Evolutionary conservation across 345 rosid species (phyloP).

Genomic region (Euphorbia peplus): DNA sequence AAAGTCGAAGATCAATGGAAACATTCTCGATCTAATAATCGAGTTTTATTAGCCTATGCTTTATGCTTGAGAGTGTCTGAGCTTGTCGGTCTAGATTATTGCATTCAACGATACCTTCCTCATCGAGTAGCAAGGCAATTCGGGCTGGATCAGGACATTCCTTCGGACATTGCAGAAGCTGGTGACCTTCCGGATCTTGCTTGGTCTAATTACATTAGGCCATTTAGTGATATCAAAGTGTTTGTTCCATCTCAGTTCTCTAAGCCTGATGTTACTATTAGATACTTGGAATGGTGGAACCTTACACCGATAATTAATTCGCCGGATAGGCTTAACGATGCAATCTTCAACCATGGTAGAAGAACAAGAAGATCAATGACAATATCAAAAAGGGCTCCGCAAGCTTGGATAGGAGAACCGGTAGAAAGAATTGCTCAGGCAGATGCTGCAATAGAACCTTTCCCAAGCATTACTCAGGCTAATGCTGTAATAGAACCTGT

Average conservation of each 20-base stretch:
- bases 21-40: slow-evolving; percentile 8
- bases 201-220: slow-evolving; percentile 23
- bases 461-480: no score
- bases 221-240: slow-evolving; percentile 15
- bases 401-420: neutral
- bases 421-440: neutral
- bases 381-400: slow-evolving; percentile 6
- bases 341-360: neutral
- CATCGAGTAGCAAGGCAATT: slow-evolving; percentile 41
- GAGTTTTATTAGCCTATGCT: slow-evolving; percentile 26
- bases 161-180: slow-evolving; percentile 19
- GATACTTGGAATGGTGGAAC: slow-evolving; percentile 33
- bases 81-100: slow-evolving; percentile 31
- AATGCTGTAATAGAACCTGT: no score
- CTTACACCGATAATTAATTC: neutral
- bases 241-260: slow-evolving; percentile 26
- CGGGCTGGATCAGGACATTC: slow-evolving; percentile 42
- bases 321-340: neutral
- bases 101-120: slow-evolving; percentile 33
- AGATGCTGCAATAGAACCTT: no score
- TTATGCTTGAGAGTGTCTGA: slow-evolving; percentile 28
- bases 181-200: slow-evolving; percentile 7
- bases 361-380: slow-evolving; percentile 5
- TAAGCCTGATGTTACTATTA: slow-evolving; percentile 13
- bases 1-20: slow-evolving; percentile 22